Conservation (phyloP, 73 alveolate genomes). For the Paramecium pentaurelia region DNA sequence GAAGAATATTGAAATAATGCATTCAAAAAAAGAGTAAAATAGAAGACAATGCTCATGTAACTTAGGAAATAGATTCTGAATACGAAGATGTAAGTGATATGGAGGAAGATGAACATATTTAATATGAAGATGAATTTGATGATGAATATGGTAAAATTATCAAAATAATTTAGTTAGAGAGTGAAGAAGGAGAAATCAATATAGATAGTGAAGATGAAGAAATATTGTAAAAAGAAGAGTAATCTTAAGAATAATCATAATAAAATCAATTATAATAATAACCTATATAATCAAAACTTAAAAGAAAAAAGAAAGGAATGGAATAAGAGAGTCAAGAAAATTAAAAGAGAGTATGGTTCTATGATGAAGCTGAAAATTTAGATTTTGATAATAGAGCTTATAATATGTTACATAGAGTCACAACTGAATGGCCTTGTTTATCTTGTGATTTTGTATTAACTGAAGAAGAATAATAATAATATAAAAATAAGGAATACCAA, state of each 20-base stretch:
- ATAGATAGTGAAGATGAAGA: conserved; percentile 65
- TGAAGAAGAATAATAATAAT: conserved; percentile 17
- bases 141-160: conserved; percentile 59
- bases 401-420: conserved; percentile 84
- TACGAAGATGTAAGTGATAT: conserved; percentile 53
- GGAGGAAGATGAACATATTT: conserved; percentile 55
- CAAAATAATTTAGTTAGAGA: not conserved
- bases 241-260: not conserved
- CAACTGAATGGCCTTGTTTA: conserved; percentile 80
- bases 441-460: conserved; percentile 52
- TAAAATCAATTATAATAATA: not conserved
- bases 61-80: conserved; percentile 19
- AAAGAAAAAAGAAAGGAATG: not conserved
- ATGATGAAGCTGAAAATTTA: conserved; percentile 76
- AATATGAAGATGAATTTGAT: conserved; percentile 53
- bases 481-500: conserved; percentile 5
- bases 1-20: conserved; percentile 22
- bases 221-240: conserved; percentile 42
- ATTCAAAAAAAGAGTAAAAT: not conserved
- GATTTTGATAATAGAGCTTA: conserved; percentile 84
- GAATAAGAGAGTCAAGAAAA: conserved; percentile 16
- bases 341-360: not conserved
- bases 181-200: conserved; percentile 29
- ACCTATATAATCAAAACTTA: conserved; percentile 34
- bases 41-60: not conserved